Evolutionary conservation across 176 grass and related monocot species (phyloP).

Genomic region (Carex littledalei): DNA sequence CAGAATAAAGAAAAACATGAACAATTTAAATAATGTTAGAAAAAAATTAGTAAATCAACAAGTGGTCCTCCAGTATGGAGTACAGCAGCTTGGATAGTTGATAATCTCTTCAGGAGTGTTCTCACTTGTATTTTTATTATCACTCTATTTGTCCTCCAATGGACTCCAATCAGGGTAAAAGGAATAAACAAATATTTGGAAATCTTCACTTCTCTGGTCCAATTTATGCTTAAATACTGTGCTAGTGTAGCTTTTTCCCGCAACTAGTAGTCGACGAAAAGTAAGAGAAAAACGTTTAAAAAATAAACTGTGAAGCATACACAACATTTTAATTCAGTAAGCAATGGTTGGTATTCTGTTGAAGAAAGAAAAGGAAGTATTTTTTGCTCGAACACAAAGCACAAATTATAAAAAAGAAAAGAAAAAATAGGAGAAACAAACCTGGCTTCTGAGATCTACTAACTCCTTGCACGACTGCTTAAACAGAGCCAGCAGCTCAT

Average conservation of each 20-base stretch:
- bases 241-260: background rate
- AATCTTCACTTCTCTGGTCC: background rate
- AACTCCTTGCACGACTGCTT: constrained; percentile 99
- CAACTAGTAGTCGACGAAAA: background rate
- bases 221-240: background rate
- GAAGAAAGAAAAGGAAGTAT: background rate
- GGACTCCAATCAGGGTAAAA: background rate
- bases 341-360: background rate
- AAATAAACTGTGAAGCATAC: background rate
- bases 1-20: background rate
- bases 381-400: constrained; percentile 3
- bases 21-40: background rate
- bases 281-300: background rate
- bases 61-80: background rate
- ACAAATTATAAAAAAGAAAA: background rate
- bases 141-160: background rate
- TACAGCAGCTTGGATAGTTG: background rate
- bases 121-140: background rate
- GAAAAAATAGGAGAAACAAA: background rate
- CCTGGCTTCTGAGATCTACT: constrained; percentile 83
- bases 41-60: background rate
- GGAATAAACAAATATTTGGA: background rate
- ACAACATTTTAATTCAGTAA: background rate
- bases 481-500: constrained; percentile 81
- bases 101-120: background rate